Evolutionary conservation across 2,329 filamentous ascomycete species (phyloP), one percentile per base, ranked within the genome.

Genomic region (Ophiostoma tasmaniense): DNA sequence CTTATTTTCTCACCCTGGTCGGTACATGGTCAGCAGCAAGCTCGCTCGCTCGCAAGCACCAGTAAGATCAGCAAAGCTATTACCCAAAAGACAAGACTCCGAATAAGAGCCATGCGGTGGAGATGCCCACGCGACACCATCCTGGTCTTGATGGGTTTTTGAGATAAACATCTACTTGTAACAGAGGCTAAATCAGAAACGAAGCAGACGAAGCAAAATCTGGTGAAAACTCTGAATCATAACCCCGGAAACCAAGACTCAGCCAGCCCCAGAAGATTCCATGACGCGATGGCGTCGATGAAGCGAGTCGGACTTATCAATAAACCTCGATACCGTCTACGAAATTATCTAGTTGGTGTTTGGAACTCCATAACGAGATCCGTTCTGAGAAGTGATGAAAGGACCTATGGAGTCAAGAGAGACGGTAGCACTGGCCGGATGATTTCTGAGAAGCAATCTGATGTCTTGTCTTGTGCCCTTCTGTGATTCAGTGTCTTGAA

Each of bases 171-270:
- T 25, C 25, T 61, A 61, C 25, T 33, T 30, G 22, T 28, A 5
- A 30, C 55, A 30, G 50, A 55, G 50, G 50, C 50, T 10, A 61
- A 17, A 14, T 14, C 55, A 17, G 25, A 61, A 61, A 30, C 22
- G 14, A 5, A 20, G 7, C 52, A 20, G 20, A 45, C 4, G 20
- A 45, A 8, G 42, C 42, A 7, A 45, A 45, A 45, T 45, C 7
- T 17, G 20, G 17, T 30, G 55, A 61, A 61, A 61, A 61, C 55
- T 61, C 55, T 30, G 14, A 30, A 17, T 33, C 25, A 55, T 55
- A 55, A 17, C 55, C 55, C 55, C 55, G 55, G 55, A 61, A 30
- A 28, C 55, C 55, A 61, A 61, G 25, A 28, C 55, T 61, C 55
- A 30, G 13, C 55, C 55, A 61, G 55, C 55, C 50, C 22, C 55